phyloP scores from a whole-genome alignment of 2,329 filamentous ascomycete genomes.

The Neoscytalidium dimidiatum region DNA sequence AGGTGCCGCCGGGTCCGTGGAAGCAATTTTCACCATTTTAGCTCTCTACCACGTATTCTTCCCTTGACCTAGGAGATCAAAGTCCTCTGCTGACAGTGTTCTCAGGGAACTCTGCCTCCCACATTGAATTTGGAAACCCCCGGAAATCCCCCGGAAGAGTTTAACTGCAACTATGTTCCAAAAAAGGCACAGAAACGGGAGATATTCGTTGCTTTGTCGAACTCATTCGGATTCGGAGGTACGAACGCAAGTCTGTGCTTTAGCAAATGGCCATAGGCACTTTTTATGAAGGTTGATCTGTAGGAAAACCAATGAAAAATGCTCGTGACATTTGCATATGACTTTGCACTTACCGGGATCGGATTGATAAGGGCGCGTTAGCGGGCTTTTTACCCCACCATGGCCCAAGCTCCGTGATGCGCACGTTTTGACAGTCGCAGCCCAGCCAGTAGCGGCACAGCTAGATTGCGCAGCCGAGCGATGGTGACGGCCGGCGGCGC shows the following conservation, averaged over 20 bases:
- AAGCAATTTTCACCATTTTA: conserved; percentile 82
- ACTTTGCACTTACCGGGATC: conserved; percentile 12
- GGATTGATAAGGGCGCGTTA: conserved; percentile 16
- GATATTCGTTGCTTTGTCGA: conserved; percentile 71
- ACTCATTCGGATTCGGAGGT: conserved; percentile 97
- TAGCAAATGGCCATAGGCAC: conserved; percentile 43
- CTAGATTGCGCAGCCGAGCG: neutral
- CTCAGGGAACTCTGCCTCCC: conserved; percentile 75
- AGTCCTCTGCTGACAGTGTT: conserved; percentile 21
- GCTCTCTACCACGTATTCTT: conserved; percentile 72
- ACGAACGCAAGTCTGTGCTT: conserved; percentile 93
- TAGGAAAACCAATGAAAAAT: neutral
- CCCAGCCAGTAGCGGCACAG: neutral
- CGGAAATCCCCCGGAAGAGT: conserved; percentile 59
- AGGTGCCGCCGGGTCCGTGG: conserved; percentile 86
- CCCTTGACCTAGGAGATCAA: neutral
- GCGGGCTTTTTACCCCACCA: conserved; percentile 16
- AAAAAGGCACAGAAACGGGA: conserved; percentile 66
- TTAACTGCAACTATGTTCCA: conserved; percentile 84
- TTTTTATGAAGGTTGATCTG: neutral
- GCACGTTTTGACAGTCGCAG: neutral
- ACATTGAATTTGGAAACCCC: conserved; percentile 78
- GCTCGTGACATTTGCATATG: conserved; percentile 12
- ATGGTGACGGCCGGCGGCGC: neutral
- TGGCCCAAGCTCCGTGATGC: conserved; percentile 6